phyloP scores from a whole-genome alignment of 805 yeast species.

The Yamadazyma kitorensis region DNA sequence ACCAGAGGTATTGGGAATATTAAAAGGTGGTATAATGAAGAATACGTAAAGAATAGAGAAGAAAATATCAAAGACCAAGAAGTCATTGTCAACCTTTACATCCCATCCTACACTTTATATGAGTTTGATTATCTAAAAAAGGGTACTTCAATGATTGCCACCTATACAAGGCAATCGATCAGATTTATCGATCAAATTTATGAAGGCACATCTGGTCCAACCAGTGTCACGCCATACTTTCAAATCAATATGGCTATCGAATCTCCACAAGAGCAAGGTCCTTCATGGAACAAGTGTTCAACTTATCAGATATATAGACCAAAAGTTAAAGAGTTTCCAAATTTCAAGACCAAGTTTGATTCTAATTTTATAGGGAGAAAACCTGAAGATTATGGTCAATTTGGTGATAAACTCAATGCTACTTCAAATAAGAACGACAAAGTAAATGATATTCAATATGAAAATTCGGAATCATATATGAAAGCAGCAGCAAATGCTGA shows the following conservation, averaged over 20 bases:
- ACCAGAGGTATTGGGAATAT: conserved; percentile 68
- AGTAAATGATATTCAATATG: conserved; percentile 26
- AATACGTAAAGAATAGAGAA: conserved; percentile 20
- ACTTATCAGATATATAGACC: conserved; percentile 48
- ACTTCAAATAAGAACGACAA: conserved; percentile 1
- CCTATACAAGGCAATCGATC: conserved; percentile 65
- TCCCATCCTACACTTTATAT: conserved; percentile 57
- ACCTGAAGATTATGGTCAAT: conserved; percentile 5
- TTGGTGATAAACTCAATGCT: neutral
- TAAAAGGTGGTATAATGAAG: conserved; percentile 55
- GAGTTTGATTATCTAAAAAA: conserved; percentile 59
- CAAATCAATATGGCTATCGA: conserved; percentile 23
- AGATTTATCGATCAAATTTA: conserved; percentile 52
- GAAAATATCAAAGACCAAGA: conserved; percentile 18
- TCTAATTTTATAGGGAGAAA: conserved; percentile 19
- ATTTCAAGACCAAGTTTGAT: conserved; percentile 35
- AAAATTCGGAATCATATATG: conserved; percentile 23
- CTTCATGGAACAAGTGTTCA: conserved; percentile 48
- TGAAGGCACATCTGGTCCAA: conserved; percentile 15
- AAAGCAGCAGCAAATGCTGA: conserved; percentile 24
- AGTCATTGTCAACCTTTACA: conserved; percentile 35
- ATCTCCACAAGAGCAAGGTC: conserved; percentile 44
- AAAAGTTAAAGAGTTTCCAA: conserved; percentile 48
- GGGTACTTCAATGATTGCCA: conserved; percentile 53
- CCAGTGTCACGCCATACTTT: conserved; percentile 7